Base-by-base conservation (phyloP, 2,329 filamentous ascomycete species). In the Pyrenophora teres region DNA sequence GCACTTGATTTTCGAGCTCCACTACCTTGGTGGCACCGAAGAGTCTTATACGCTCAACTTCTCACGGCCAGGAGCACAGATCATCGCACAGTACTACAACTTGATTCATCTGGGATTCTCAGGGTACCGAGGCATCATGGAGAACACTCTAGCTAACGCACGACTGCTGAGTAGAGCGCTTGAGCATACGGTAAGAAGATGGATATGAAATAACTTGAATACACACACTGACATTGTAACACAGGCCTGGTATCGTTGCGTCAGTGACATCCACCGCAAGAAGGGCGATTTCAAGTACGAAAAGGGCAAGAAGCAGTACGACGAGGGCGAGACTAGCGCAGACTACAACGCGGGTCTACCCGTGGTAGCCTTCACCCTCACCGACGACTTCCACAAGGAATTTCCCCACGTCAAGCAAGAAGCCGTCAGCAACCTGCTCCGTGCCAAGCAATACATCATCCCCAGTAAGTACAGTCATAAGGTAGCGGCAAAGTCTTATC, bases 31-130 rank as follows among this genome's bases (percentile, higher is more conserved):
- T 32, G 85, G 86, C n/a, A 87, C 84, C 0, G 86, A 89, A 62
- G 81, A 87, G 64, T 85, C 83, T 1, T 90, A 84, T 71, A 89
- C 86, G 0, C 78, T 90, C 16, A 90, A 89, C 73, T 90, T 90
- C 75, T 88, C 85, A 1, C 82, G 87, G 0, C 86, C 87, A 0
- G 87, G 86, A 3, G 83, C 84, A 0, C 87, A 89, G 55, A 78
- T 90, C 50, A 84, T 89, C 54, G 86, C 81, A 0, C 87, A 90
- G 65, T 90, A 90, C 71, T 90, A 89, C 65, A 89, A 90, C 61
- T 76, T 90, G 10, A 85, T 90, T 53, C 86, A 88, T 57, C 80
- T 90, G 0, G 87, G 87, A 2, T 86, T 84, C 69, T 75, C 77
- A 2, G 87, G 87, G 8, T 90, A 87, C 71, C 80, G 78, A 9